These are phyloP conservation scores for Trichosanthes cucumerina DNA, from an alignment of 306 rosid genomes.

Conservation along the genomic window DNA sequence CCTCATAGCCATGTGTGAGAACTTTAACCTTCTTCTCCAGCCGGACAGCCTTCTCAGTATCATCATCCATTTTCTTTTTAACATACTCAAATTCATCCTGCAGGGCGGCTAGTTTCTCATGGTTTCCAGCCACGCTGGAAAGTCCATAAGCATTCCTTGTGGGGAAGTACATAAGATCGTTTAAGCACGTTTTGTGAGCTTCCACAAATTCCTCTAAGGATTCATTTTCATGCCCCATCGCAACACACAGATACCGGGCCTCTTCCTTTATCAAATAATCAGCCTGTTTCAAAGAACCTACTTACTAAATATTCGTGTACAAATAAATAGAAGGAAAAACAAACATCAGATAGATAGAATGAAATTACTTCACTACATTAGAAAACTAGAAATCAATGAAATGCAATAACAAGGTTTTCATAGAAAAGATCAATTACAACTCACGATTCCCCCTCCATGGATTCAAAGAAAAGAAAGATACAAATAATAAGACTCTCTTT, in stretches of 20 bases:
- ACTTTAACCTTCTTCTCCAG: constrained; percentile 71
- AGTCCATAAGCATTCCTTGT: constrained; percentile 72
- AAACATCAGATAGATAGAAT: background rate
- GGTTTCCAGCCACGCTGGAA: constrained; percentile 81
- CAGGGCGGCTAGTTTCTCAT: constrained; percentile 80
- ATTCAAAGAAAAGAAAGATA: background rate
- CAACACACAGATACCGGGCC: constrained; percentile 52
- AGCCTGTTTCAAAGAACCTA: constrained; percentile 42
- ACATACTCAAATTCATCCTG: constrained; percentile 73
- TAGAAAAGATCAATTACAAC: background rate
- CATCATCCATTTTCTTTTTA: constrained; percentile 66
- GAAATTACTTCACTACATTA: background rate
- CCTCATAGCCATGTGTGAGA: constrained; percentile 91
- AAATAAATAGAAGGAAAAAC: background rate
- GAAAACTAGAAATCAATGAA: background rate
- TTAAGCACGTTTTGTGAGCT: constrained; percentile 70
- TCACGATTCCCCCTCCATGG: background rate
- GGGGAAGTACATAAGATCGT: constrained; percentile 77
- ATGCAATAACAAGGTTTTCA: background rate
- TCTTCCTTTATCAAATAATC: constrained; percentile 62
- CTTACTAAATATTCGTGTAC: background rate
- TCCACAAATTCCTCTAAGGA: constrained; percentile 77
- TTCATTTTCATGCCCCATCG: constrained; percentile 86
- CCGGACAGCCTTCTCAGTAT: constrained; percentile 54
- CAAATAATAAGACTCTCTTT: background rate